phyloP scores from a whole-genome alignment of 2,329 filamentous ascomycete genomes.

The Neoascochyta sp. region DNA sequence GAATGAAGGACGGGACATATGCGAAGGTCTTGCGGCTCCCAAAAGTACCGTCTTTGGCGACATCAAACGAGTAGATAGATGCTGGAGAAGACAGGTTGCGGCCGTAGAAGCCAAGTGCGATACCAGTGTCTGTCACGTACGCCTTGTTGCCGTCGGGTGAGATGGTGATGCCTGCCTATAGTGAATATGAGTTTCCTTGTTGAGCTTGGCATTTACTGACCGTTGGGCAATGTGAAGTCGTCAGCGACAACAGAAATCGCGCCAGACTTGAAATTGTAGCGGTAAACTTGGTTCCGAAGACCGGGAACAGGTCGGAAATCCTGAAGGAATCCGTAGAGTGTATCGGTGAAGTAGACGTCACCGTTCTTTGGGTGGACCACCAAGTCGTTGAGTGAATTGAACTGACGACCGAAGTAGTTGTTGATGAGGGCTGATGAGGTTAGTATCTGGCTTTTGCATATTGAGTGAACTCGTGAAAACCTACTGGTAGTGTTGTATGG shows the following conservation, averaged over 20 bases:
- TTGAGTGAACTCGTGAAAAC: constrained; percentile 1
- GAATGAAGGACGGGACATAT: constrained; percentile 14
- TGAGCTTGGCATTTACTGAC: constrained; percentile 1
- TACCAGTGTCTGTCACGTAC: constrained; percentile 44
- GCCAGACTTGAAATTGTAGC: constrained; percentile 42
- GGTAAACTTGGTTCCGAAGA: constrained; percentile 36
- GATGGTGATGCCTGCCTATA: constrained; percentile 36
- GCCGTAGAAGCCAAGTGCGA: constrained; percentile 19
- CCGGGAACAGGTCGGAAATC: constrained; percentile 23
- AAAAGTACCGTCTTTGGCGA: constrained; percentile 17
- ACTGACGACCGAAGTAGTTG: constrained; percentile 47
- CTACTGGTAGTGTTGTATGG: constrained; percentile 24
- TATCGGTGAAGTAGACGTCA: constrained; percentile 49
- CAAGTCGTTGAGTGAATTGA: constrained; percentile 43
- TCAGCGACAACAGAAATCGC: constrained; percentile 39
- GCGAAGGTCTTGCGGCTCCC: constrained; percentile 23
- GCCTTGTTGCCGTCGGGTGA: constrained; percentile 40
- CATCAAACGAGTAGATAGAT: constrained; percentile 22
- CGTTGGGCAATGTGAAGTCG: constrained; percentile 40
- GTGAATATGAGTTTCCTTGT: background rate
- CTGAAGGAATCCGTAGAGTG: constrained; percentile 27
- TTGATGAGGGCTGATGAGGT: constrained; percentile 29
- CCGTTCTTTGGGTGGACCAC: constrained; percentile 36
- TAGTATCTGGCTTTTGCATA: background rate
- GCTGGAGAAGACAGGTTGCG: constrained; percentile 18